Evolutionary conservation across 495 filamentous ascomycete genomes (phyloP).

Genomic region (Penicillium ochrochloron): DNA sequence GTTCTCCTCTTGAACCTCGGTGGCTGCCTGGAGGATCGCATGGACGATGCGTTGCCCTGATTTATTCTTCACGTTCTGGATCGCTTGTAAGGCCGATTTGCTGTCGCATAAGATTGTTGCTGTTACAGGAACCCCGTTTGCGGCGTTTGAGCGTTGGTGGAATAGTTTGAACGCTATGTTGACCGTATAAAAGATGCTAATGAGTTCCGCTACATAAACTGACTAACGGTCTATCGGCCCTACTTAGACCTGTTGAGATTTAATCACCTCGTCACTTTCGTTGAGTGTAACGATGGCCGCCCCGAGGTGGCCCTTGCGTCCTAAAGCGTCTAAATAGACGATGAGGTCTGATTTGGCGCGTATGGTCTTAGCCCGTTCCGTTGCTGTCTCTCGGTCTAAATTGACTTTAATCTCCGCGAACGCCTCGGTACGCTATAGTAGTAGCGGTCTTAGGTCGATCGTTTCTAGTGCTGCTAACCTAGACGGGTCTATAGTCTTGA

Average conservation of each 20-base stretch:
- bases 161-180: no score
- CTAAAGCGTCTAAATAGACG: constrained; percentile 31
- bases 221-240: not conserved
- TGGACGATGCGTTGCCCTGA: constrained; percentile 29
- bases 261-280: constrained; percentile 4
- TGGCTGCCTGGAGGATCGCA: constrained; percentile 24
- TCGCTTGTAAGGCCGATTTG: constrained; percentile 26
- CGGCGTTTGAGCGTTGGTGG: no score
- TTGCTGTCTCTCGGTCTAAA: constrained; percentile 25
- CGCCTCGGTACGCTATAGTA: constrained; percentile 24
- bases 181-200: no score
- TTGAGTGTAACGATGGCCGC: constrained; percentile 20
- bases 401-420: constrained; percentile 31
- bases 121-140: not conserved
- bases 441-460: constrained; percentile 27
- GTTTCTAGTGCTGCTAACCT: constrained; percentile 23
- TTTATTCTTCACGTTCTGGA: constrained; percentile 22
- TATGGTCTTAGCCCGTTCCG: constrained; percentile 17
- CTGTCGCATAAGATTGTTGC: constrained; percentile 25
- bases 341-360: constrained; percentile 13
- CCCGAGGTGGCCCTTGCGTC: constrained; percentile 22
- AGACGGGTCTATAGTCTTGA: constrained; percentile 19
- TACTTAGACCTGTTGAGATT: constrained; percentile 23
- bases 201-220: not conserved
- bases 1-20: constrained; percentile 18